Base-by-base conservation (phyloP, 331 rosid species). In the Dryas integrifolia region DNA sequence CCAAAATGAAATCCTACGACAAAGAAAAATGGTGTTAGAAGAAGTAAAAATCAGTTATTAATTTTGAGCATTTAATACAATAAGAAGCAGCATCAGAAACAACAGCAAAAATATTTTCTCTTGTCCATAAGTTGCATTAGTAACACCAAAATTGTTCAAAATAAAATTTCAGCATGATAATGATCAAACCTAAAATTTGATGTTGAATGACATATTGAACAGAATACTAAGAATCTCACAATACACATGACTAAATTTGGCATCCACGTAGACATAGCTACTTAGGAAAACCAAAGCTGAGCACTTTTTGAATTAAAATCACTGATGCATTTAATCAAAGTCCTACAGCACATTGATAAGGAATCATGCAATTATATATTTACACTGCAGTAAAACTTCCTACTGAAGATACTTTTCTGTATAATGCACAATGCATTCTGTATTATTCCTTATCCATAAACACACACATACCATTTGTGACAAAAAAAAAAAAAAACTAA, bases 1-100 rank as follows among this genome's bases (percentile, higher is more conserved):
- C 78, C 84, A 67, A 81, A 83, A 77, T 72, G 87, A 87, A 82
- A 95, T 53, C 93, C 99, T 91, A 68, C 79, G 79, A 72, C 43
- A 85, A 83, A 68, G 64, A 66, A 63, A 62, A 63, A 50, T 47
- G 83, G 26, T 0, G 65, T 77, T 26, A 76, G 70, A 30, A 41
- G 73, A 41, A 67, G 16, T 73, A 77, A 78, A 24, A 58, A 41
- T 69, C 74, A 63, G 77, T 46, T 24, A 45, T 41, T 58, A 74
- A 6, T 72, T 26, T 74, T 47, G 12, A 26, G 75, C 73, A 77
- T 70, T 62, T 72, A 72, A 60, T 67, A 69, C 9, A 46, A 48
- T 30, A 49, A 52, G 47, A 40, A 59, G 51, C 55, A 69, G 58
- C 58, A 80, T 61, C 58, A 59, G 56, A 38, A 66, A 70, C 43